phyloP scores from a whole-genome alignment of 495 filamentous ascomycete genomes.

The Schizothecium vesticola region DNA sequence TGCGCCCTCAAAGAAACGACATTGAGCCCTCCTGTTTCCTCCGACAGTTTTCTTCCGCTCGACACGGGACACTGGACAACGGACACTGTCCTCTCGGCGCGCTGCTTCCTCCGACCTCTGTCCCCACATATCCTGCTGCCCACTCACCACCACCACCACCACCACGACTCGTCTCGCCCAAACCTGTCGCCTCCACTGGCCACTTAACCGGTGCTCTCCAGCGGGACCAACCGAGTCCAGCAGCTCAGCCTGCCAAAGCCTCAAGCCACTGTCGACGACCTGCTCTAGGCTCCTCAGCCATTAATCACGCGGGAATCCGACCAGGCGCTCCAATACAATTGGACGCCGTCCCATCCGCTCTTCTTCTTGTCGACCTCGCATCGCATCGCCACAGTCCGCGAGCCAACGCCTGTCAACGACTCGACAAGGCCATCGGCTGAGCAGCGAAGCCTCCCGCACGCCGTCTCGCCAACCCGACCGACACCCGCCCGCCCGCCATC shows the following conservation, averaged over 20 bases:
- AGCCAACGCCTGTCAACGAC: neutral
- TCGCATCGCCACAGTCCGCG: neutral
- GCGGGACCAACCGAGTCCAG: neutral
- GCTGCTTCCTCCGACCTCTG: neutral
- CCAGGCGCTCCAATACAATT: neutral
- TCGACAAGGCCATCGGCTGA: neutral
- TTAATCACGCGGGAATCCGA: neutral
- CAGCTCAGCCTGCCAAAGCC: neutral
- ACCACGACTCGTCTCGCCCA: neutral
- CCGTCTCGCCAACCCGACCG: no score
- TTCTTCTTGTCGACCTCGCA: neutral
- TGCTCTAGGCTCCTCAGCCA: neutral
- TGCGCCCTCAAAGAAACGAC: neutral
- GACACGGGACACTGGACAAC: no score
- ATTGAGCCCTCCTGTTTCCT: neutral
- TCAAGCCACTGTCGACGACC: neutral
- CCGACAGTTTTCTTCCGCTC: neutral
- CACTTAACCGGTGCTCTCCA: neutral
- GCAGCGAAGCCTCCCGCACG: neutral
- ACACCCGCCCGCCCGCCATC: neutral
- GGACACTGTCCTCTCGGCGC: neutral
- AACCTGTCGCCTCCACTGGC: neutral
- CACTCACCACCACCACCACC: neutral
- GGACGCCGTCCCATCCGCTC: neutral
- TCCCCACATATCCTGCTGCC: neutral